These are phyloP conservation scores for Colletotrichum australisinense DNA, from an alignment of 2,329 filamentous ascomycete species.

Conservation along the genomic window DNA sequence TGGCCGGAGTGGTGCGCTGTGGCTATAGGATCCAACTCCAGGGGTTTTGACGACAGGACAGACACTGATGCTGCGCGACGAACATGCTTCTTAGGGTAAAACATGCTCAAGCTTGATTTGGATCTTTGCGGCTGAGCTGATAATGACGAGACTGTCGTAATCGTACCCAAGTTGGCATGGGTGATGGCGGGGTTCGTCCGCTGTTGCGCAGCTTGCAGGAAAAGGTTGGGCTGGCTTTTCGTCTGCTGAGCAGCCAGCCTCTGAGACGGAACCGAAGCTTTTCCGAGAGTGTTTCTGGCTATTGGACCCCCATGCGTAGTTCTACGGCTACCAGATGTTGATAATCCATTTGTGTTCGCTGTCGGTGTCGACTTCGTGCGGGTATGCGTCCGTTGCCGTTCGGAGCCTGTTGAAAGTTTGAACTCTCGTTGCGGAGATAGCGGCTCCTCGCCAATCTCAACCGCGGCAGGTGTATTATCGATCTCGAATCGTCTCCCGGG, in stretches of 20 bases:
- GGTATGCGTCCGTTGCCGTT: not conserved
- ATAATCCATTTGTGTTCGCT: not conserved
- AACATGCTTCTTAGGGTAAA: not conserved
- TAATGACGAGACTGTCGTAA: not conserved
- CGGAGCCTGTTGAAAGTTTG: not conserved
- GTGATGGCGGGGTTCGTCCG: not conserved
- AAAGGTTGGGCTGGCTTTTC: slow-evolving; percentile 1
- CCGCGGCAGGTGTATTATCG: slow-evolving; percentile 14
- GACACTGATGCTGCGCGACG: slow-evolving; percentile 9
- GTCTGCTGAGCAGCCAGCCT: not conserved
- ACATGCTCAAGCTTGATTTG: not conserved
- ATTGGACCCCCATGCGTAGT: not conserved
- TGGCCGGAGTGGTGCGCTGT: not conserved
- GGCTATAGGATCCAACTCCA: not conserved
- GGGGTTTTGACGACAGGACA: not conserved
- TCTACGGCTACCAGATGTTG: not conserved
- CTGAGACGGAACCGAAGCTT: not conserved
- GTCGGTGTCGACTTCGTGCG: not conserved
- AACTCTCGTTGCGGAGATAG: not conserved
- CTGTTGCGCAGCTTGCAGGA: not conserved
- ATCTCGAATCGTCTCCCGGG: slow-evolving; percentile 21
- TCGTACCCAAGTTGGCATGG: not conserved
- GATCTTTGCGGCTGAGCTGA: not conserved
- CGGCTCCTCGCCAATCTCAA: slow-evolving; percentile 22
- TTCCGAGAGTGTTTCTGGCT: not conserved